These are phyloP conservation scores for Dentipellis fragilis DNA, from an alignment of 768 basidiomycete genomes.

Conservation along the genomic window DNA sequence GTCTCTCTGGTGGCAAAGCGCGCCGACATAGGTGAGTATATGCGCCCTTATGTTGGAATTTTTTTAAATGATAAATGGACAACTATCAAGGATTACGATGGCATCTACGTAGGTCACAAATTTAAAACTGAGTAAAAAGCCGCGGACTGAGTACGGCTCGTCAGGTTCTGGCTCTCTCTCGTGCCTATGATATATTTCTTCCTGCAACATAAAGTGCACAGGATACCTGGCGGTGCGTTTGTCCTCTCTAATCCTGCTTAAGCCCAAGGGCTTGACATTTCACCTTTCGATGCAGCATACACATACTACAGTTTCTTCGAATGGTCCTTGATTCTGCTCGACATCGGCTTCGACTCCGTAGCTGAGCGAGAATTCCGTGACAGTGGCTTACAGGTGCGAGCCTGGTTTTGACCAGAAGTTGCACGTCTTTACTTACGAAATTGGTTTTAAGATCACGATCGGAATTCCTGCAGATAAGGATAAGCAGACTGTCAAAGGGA, in stretches of 20 bases:
- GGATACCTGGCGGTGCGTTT: slow-evolving; percentile 62
- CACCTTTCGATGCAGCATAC: slow-evolving; percentile 47
- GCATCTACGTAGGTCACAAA: slow-evolving; percentile 34
- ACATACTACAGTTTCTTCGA: slow-evolving; percentile 81
- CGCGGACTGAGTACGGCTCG: background rate
- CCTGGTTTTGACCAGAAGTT: background rate
- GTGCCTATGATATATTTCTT: slow-evolving; percentile 77
- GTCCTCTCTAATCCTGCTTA: background rate
- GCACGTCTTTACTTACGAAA: background rate
- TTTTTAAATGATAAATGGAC: background rate
- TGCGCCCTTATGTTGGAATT: background rate
- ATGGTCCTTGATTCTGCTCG: slow-evolving; percentile 72
- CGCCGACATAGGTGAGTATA: slow-evolving; percentile 41
- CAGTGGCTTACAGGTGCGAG: slow-evolving; percentile 39
- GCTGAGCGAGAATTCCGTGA: slow-evolving; percentile 47
- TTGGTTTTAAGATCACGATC: slow-evolving; percentile 20
- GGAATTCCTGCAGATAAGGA: slow-evolving; percentile 13
- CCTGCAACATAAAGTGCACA: slow-evolving; percentile 74
- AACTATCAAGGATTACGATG: slow-evolving; percentile 35
- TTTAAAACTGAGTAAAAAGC: background rate
- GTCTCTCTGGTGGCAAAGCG: slow-evolving; percentile 42
- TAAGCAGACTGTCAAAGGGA: slow-evolving; percentile 2
- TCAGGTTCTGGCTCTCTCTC: slow-evolving; percentile 63
- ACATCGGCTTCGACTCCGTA: slow-evolving; percentile 66
- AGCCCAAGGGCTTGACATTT: background rate